phyloP scores from a whole-genome alignment of 2,329 filamentous ascomycete genomes.

The Didymellaceae sp. region DNA sequence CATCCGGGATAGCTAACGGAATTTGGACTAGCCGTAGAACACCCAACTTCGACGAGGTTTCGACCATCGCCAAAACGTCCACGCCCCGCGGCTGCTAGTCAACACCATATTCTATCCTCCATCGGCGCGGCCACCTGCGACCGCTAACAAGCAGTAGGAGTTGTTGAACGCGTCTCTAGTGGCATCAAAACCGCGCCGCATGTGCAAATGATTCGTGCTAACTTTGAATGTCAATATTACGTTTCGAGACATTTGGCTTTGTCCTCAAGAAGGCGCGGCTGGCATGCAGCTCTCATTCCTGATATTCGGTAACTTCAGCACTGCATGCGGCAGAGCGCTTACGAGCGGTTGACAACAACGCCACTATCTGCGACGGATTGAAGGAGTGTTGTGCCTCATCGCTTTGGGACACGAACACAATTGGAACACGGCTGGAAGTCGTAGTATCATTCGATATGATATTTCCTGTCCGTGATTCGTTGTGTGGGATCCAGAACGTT shows the following conservation, averaged over 20 bases:
- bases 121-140: constrained; percentile 2
- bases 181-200: not conserved
- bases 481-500: not conserved
- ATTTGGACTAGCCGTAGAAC: constrained; percentile 6
- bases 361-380: constrained; percentile 9
- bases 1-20: constrained; percentile 4
- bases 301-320: not conserved
- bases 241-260: constrained; percentile 3
- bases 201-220: not conserved
- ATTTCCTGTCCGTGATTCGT: constrained; percentile 1
- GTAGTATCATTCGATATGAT: constrained; percentile 8
- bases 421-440: constrained; percentile 1
- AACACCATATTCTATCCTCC: constrained; percentile 8
- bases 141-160: not conserved
- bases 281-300: not conserved
- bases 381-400: not conserved
- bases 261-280: constrained; percentile 1
- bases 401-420: constrained; percentile 3
- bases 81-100: constrained; percentile 11
- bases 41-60: constrained; percentile 12
- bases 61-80: constrained; percentile 13
- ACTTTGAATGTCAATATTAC: not conserved
- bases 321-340: constrained; percentile 16
- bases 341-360: constrained; percentile 11
- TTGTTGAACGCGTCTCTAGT: not conserved